Evolutionary conservation across 768 basidiomycete species (phyloP), one percentile per base, ranked within the genome.

Genomic region (Polyporus arcularius): DNA sequence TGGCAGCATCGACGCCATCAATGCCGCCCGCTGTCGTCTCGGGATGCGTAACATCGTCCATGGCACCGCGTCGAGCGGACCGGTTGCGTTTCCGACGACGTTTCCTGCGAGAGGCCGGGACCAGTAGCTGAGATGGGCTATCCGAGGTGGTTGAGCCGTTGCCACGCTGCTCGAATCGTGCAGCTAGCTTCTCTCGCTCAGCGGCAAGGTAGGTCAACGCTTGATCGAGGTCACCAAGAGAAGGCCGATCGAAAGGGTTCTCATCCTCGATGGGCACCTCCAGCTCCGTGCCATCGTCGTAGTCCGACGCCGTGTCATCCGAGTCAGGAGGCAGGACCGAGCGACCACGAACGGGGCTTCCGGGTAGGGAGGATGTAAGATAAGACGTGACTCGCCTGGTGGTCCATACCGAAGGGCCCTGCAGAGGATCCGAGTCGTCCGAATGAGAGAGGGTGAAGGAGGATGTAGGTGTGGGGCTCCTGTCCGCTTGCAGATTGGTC

Each of bases 191-290:
- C 39, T 83, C 84, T 56, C 88, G 79, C 70, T 92, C 90, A 10
- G 83, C 84, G 45, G 86, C 88, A 52, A 92, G 79, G 61, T 91
- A 93, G n/a, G 82, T 83, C 14, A 93, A 78, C 0, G 88, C 89
- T 60, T 85, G 85, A 59, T 89, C 89, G 15, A 93, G 80, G 54
- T 83, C 82, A 0, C 91, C 91, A 14, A 93, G 73, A 3, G 88
- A 90, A 0, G 91, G 90, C 48, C 83, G 79, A 30, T 76, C 77
- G 15, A 69, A 53, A 11, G 66, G 60, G 21, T 79, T 77, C 2
- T 66, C 61, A 30, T 66, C 71, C 53, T 69, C 68, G 16, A 68
- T 28, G 41, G 69, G 71, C 0, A 62, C 60, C 55, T 70, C 67
- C 7, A 60, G 63, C 26, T 69, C 66, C 43, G 65, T 61, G 8